A percentile compares a stretch with the other conserved stretches of the same genome.
phyloP scores from a whole-genome alignment of 2,329 filamentous ascomycete species.

The Talaromyces verruculosus region DNA sequence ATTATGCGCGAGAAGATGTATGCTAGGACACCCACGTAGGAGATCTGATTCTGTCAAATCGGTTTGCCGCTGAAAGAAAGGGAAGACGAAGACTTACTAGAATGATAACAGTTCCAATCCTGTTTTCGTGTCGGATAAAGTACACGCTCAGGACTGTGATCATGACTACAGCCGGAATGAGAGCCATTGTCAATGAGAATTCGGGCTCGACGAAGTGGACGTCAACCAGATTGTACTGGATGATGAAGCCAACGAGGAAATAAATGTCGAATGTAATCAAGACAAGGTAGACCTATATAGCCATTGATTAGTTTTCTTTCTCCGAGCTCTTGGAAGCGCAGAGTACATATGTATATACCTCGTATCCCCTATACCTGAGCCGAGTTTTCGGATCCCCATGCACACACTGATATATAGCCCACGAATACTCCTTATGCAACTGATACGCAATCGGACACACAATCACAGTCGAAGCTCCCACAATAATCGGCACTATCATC shows the following conservation, averaged over 20 bases:
- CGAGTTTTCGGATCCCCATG: background rate
- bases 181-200: constrained; percentile 4
- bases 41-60: background rate
- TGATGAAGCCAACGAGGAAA: background rate
- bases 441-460: background rate
- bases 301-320: background rate
- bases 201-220: constrained; percentile 6
- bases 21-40: background rate
- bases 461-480: background rate
- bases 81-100: background rate
- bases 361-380: background rate
- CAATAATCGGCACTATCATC: background rate
- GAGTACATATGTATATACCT: background rate
- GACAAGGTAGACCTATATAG: constrained; percentile 5
- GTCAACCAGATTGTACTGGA: constrained; percentile 3
- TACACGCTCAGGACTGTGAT: background rate
- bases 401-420: constrained; percentile 13
- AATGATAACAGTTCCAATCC: background rate
- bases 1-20: background rate
- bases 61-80: background rate
- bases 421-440: constrained; percentile 8
- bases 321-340: background rate
- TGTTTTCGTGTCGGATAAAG: background rate
- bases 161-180: background rate
- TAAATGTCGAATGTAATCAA: background rate